phyloP scores from a whole-genome alignment of 805 yeast species.

The Pichia pseudocactophila region DNA sequence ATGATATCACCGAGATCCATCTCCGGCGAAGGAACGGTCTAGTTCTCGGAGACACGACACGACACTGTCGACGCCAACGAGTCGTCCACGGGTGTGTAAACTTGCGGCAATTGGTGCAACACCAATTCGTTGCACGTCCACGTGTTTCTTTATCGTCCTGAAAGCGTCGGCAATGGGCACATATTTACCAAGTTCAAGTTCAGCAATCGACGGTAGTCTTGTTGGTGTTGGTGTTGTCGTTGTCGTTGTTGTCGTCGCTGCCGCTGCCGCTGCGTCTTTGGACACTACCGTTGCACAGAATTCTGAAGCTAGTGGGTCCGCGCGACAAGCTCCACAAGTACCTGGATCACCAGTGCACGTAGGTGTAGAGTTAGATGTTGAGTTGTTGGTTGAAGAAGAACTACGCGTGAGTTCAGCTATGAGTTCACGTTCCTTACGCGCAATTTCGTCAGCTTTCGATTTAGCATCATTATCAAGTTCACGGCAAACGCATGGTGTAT shows the following conservation, averaged over 20 bases:
- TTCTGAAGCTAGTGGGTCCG: constrained; percentile 79
- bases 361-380: constrained; percentile 10
- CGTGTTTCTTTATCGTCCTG: not conserved
- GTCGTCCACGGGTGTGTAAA: not conserved
- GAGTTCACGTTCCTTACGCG: constrained; percentile 10
- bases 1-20: not conserved
- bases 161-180: not conserved
- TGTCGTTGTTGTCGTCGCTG: no score
- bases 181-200: constrained; percentile 3
- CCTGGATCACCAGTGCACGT: constrained; percentile 87
- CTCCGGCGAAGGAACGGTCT: not conserved
- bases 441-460: constrained; percentile 8
- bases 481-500: constrained; percentile 85
- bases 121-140: not conserved
- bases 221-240: not conserved
- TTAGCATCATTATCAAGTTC: constrained; percentile 50
- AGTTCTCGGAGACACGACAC: not conserved
- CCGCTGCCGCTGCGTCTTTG: no score
- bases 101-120: not conserved
- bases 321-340: constrained; percentile 72
- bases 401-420: constrained; percentile 6
- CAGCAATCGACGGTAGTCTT: not conserved
- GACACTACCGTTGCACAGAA: constrained; percentile 79
- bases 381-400: not conserved
- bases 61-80: not conserved